phyloP scores from a whole-genome alignment of 805 yeast genomes.

The Candida ortonii region DNA sequence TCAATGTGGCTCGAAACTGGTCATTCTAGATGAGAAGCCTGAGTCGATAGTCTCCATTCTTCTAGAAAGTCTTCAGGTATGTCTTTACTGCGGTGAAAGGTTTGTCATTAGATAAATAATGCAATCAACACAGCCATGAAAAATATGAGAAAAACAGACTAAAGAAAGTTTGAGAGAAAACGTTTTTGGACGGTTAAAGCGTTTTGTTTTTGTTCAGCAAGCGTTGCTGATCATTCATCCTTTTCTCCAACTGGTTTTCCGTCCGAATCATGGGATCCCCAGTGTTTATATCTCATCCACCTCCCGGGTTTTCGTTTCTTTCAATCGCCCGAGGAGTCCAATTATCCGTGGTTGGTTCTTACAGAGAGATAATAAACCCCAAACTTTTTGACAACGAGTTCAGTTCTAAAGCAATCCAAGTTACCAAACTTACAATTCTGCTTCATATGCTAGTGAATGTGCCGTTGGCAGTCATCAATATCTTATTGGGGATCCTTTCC shows the following conservation, averaged over 20 bases:
- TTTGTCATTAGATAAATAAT: conserved; percentile 9
- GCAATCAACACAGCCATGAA: no score
- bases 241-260: not conserved
- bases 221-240: not conserved
- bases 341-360: conserved; percentile 48
- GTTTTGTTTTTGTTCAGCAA: not conserved
- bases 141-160: not conserved
- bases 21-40: conserved; percentile 4
- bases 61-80: conserved; percentile 24
- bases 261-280: conserved; percentile 52
- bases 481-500: conserved; percentile 23
- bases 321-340: conserved; percentile 55
- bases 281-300: conserved; percentile 53
- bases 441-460: conserved; percentile 35
- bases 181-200: no score
- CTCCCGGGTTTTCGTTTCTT: conserved; percentile 48
- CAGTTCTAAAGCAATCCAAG: conserved; percentile 36
- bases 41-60: conserved; percentile 12
- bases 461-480: conserved; percentile 23
- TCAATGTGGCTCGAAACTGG: conserved; percentile 31
- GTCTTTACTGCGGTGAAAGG: conserved; percentile 25
- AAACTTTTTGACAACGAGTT: conserved; percentile 34
- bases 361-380: conserved; percentile 45
- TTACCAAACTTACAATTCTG: conserved; percentile 36
- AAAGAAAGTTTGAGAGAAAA: no score